phyloP scores from a whole-genome alignment of 495 filamentous ascomycete species.

The Xanthoparmelia taractica region DNA sequence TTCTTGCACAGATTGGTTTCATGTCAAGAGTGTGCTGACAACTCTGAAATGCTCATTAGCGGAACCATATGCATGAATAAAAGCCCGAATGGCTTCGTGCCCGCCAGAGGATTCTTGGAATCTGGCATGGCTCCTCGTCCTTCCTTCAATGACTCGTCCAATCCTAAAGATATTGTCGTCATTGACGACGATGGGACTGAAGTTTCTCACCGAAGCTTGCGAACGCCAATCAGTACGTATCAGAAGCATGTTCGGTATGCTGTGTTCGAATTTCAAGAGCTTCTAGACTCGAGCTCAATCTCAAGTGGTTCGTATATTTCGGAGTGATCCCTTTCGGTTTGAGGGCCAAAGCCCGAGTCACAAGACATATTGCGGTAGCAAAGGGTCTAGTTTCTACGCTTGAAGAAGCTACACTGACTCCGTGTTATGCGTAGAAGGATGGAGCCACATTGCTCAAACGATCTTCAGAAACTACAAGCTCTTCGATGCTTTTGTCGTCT shows the following conservation, averaged over 20 bases:
- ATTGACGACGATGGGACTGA: constrained; percentile 42
- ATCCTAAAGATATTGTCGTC: constrained; percentile 47
- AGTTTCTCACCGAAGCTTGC: constrained; percentile 50
- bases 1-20: not conserved
- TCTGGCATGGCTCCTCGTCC: constrained; percentile 75
- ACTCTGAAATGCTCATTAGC: not conserved
- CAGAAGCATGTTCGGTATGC: constrained; percentile 76
- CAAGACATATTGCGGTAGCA: too few species aligned
- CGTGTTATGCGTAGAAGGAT: constrained; percentile 76
- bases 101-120: constrained; percentile 74
- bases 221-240: constrained; percentile 77
- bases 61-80: constrained; percentile 94
- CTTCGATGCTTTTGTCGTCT: constrained; percentile 89
- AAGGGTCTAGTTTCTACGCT: too few species aligned
- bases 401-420: too few species aligned
- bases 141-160: constrained; percentile 80
- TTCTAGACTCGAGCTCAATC: constrained; percentile 78
- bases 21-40: not conserved
- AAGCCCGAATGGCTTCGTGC: constrained; percentile 56
- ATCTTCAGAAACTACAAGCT: constrained; percentile 72
- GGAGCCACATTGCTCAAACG: constrained; percentile 73
- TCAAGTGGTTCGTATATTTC: too few species aligned
- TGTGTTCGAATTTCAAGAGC: constrained; percentile 74
- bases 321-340: too few species aligned
- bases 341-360: too few species aligned